Percentiles rank a stretch among this genome's conserved stretches.
Evolutionary conservation across 768 basidiomycete species (phyloP).

Genomic region (Phaeotremella skinneri): DNA sequence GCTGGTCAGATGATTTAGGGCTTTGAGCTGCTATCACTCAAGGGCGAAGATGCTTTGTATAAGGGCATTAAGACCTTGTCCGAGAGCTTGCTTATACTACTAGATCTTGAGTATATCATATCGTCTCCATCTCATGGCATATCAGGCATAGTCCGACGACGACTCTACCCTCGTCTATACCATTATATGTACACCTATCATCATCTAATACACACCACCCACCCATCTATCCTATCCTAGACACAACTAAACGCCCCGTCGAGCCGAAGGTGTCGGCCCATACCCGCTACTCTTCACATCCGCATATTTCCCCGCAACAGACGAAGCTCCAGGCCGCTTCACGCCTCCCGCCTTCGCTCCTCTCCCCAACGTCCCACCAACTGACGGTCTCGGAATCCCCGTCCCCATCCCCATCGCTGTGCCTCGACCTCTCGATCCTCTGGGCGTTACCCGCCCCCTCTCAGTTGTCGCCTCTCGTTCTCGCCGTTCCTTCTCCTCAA

Average conservation of each 20-base stretch:
- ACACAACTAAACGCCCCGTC: not conserved
- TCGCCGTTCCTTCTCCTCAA: slow-evolving; percentile 19
- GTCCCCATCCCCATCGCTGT: slow-evolving; percentile 12
- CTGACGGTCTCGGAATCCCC: not conserved
- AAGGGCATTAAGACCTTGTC: too few species aligned
- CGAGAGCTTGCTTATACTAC: too few species aligned
- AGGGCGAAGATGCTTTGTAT: too few species aligned
- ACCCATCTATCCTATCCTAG: not conserved
- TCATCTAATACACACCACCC: not conserved
- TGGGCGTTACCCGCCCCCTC: slow-evolving; percentile 1
- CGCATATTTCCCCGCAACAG: slow-evolving; percentile 34
- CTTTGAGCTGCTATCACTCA: too few species aligned
- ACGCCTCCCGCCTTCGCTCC: not conserved
- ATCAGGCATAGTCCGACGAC: too few species aligned
- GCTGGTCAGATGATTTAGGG: too few species aligned
- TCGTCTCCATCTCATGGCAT: too few species aligned
- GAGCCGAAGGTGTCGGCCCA: slow-evolving; percentile 25
- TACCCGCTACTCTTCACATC: slow-evolving; percentile 46
- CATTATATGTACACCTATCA: not conserved
- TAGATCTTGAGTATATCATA: too few species aligned
- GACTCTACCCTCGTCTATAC: not conserved
- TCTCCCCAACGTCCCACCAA: not conserved
- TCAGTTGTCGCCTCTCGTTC: slow-evolving; percentile 10
- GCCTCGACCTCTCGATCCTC: too few species aligned
- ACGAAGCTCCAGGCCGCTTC: slow-evolving; percentile 10